Evolutionary conservation across 257 asterid species (phyloP).

Genomic region (Jasminum sambac): DNA sequence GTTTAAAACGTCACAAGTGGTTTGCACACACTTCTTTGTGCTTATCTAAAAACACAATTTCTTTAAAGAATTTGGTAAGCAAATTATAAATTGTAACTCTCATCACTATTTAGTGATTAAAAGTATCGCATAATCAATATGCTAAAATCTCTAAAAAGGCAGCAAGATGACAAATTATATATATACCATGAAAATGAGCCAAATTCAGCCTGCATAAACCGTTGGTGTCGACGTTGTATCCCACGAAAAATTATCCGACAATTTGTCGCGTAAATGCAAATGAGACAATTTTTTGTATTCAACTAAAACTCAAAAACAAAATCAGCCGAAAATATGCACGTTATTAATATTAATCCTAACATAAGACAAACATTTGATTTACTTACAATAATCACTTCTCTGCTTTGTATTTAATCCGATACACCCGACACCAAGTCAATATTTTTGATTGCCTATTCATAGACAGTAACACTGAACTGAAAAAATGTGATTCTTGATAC

Average conservation of each 20-base stretch:
- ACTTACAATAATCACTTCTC: neutral
- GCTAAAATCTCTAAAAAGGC: neutral
- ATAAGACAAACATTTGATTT: conserved; percentile 24
- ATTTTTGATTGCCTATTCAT: too few relatives aligned
- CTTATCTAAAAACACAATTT: too few relatives aligned
- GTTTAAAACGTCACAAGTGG: too few relatives aligned
- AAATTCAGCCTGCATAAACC: conserved; percentile 18
- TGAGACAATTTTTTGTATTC: neutral
- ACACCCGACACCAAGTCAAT: too few relatives aligned
- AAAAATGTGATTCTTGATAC: too few relatives aligned
- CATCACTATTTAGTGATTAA: too few relatives aligned
- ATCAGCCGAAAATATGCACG: conserved; percentile 22
- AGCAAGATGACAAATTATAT: neutral
- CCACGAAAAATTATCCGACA: conserved; percentile 28
- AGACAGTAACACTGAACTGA: too few relatives aligned
- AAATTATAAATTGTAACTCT: too few relatives aligned
- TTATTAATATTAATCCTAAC: neutral
- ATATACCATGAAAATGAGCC: neutral
- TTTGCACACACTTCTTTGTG: too few relatives aligned
- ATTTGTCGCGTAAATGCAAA: conserved; percentile 28
- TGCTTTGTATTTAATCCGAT: conserved; percentile 15
- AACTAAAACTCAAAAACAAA: neutral
- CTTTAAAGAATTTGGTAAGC: too few relatives aligned
- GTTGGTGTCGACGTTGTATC: conserved; percentile 35
- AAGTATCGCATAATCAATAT: too few relatives aligned